Percentiles rank a stretch among this genome's conserved stretches.
Evolutionary conservation across 345 rosid species (phyloP).

Genomic region (Angophora floribunda): DNA sequence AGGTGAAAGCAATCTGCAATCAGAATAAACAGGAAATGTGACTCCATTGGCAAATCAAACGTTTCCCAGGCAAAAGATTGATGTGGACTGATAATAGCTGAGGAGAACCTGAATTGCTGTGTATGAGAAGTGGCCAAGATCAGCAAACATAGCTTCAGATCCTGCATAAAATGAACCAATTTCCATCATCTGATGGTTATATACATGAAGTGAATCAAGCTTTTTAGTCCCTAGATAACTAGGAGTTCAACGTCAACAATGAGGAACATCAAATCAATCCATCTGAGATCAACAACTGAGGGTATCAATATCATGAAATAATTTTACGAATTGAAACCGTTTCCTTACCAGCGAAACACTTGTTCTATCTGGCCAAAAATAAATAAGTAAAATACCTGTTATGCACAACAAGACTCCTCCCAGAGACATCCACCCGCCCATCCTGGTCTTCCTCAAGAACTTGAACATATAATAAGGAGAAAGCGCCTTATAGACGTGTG

Average conservation of each 20-base stretch:
- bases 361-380: neutral
- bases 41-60: neutral
- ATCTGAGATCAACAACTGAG: neutral
- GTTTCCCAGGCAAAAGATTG: neutral
- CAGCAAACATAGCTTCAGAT: constrained; percentile 99
- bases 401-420: constrained; percentile 96
- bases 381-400: constrained; percentile 44
- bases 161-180: constrained; percentile 35
- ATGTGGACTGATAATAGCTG: neutral
- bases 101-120: constrained; percentile 73
- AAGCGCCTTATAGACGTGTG: constrained; percentile 79
- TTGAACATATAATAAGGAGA: constrained; percentile 97
- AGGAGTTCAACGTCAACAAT: neutral
- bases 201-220: neutral
- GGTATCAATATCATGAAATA: neutral
- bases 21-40: neutral
- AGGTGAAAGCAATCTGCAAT: constrained; percentile 88
- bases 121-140: constrained; percentile 97
- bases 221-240: neutral
- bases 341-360: neutral
- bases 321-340: neutral
- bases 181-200: neutral
- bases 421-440: constrained; percentile 97
- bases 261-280: neutral
- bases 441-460: constrained; percentile 89